Percentiles rank a stretch among this genome's conserved stretches.
Conservation (phyloP, 2,329 filamentous ascomycete species). For the Nemania sp. region DNA sequence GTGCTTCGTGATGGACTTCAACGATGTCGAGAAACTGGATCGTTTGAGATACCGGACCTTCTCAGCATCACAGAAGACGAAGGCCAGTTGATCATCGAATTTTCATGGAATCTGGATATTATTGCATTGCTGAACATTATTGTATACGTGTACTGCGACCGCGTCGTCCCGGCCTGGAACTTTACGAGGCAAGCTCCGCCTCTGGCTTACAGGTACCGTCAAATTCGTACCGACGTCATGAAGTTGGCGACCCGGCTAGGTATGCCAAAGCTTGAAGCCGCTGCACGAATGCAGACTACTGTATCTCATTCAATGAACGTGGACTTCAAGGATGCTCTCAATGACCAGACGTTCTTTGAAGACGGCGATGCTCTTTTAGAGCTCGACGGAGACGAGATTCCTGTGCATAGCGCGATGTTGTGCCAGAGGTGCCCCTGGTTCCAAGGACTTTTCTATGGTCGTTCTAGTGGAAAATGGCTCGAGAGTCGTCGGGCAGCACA, state of each 20-base stretch:
- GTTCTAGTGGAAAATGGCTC: constrained; percentile 84
- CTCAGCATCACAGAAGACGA: constrained; percentile 58
- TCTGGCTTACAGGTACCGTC: constrained; percentile 73
- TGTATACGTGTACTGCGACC: constrained; percentile 80
- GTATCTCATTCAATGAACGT: constrained; percentile 65
- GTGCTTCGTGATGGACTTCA: constrained; percentile 66
- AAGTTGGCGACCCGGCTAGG: constrained; percentile 74
- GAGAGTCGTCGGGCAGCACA: constrained; percentile 62
- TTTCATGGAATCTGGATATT: constrained; percentile 71
- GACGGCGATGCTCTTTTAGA: constrained; percentile 81
- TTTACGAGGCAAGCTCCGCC: constrained; percentile 67
- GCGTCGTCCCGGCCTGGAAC: constrained; percentile 83
- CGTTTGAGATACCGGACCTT: constrained; percentile 61
- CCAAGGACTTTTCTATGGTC: constrained; percentile 83
- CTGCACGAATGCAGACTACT: constrained; percentile 73
- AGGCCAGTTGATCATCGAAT: constrained; percentile 61
- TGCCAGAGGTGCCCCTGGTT: constrained; percentile 92
- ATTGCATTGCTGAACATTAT: constrained; percentile 78
- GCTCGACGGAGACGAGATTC: constrained; percentile 71
- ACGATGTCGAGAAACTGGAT: constrained; percentile 57
- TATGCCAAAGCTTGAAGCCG: constrained; percentile 72
- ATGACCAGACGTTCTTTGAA: constrained; percentile 71
- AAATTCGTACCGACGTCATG: constrained; percentile 85
- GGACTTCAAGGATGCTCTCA: constrained; percentile 72
- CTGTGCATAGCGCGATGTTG: constrained; percentile 76